These are phyloP conservation scores for Akanthomyces dipterigenus DNA, from an alignment of 2,329 filamentous ascomycete genomes.

Conservation along the genomic window DNA sequence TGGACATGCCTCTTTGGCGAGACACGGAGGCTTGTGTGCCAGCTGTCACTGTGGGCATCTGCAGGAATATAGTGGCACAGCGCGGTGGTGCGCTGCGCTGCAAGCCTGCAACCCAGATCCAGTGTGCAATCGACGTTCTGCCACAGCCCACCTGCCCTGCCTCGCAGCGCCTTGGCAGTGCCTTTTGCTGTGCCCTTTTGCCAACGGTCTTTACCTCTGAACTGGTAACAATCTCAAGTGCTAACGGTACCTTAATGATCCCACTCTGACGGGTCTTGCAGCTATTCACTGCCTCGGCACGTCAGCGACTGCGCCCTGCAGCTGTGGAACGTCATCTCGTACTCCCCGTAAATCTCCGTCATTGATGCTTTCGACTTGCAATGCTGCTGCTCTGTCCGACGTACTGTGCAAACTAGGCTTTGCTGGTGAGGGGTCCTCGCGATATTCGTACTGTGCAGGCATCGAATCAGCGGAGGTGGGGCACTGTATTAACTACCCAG, in stretches of 20 bases:
- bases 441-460: background rate
- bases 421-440: background rate
- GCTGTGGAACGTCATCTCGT: background rate
- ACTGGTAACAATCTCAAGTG: no score
- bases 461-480: background rate
- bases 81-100: background rate
- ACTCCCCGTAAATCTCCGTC: background rate
- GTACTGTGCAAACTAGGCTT: background rate
- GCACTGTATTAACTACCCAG: background rate
- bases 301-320: background rate
- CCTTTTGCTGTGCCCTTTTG: background rate
- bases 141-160: background rate
- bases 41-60: background rate
- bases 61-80: background rate
- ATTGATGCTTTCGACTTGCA: background rate
- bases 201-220: background rate
- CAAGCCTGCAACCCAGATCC: background rate
- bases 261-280: background rate
- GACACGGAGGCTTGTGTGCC: background rate
- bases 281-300: background rate
- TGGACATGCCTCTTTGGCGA: background rate
- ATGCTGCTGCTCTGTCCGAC: background rate
- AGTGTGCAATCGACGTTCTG: background rate
- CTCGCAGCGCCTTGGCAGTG: background rate
- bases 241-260: background rate